Evolutionary conservation across 108 stramenopile species (phyloP), one percentile per base, ranked within the genome.

Genomic region (Discostella pseudostelligera): DNA sequence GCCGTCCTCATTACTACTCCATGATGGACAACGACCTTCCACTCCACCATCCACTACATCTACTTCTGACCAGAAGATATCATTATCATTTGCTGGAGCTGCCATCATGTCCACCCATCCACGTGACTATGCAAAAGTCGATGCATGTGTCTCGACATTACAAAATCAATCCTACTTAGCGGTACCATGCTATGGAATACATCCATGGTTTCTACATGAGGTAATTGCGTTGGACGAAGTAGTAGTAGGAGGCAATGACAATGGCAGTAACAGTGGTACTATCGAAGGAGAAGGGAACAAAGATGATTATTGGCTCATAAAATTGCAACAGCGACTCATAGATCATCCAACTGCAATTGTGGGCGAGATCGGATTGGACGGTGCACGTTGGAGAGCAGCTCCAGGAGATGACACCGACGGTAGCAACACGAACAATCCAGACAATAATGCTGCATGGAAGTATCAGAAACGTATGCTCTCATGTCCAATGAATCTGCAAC

Each of bases 21-120:
- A 4, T 5, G 4, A 32, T 32, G 32, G 4, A 5, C 32, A 3
- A 32, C 32, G 32, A 32, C 32, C 32, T 32, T 3, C 5, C 32
- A 32, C 32, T 3, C 32, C 32, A 32, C 5, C 32, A 32, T 32
- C 5, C 32, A 32, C 4, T 32, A 32, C 32, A 32, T 32, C 3
- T 32, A 32, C 32, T 32, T 32, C 32, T 32, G 3, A 32, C 32
- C 32, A 32, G 3, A 5, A 32, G n/a, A n/a, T 28, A 4, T 17
- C 40, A 28, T 61, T 45, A 46, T 7, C 76, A 39, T 79, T 90
- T 50, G 76, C 74, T 37, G 88, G 92, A 6, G 83, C 88, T 39
- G 87, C 89, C 1, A 70, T 94, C 46, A 94, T 94, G 92, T 81
- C 85, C 19, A 94, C 92, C n/a, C 89, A 90, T 69, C 89, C 92